Conservation (phyloP, 2,329 filamentous ascomycete species). For the Phaeosphaeria sp. region DNA sequence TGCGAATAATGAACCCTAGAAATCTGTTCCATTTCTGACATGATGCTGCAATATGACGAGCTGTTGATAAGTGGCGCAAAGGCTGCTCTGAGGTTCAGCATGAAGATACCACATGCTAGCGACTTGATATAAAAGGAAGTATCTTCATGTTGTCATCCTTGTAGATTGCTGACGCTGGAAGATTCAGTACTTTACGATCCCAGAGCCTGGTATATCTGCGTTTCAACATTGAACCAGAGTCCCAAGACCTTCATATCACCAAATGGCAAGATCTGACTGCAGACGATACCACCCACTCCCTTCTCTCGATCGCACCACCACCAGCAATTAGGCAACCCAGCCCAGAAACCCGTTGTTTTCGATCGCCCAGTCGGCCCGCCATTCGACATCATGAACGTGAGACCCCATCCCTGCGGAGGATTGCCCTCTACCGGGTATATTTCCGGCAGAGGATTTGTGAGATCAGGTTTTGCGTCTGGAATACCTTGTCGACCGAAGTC, state of each 20-base stretch:
- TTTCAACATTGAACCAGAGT: constrained; percentile 31
- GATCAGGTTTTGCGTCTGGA: constrained; percentile 56
- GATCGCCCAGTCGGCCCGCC: constrained; percentile 30
- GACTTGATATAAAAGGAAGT: neutral
- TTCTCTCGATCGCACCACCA: constrained; percentile 68
- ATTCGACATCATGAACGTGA: constrained; percentile 62
- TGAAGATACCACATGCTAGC: too few species aligned
- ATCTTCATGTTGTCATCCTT: too few species aligned
- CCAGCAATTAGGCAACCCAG: constrained; percentile 65
- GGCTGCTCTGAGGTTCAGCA: neutral
- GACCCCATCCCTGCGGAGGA: constrained; percentile 67
- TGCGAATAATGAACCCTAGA: too few species aligned
- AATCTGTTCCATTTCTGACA: too few species aligned
- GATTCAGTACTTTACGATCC: neutral
- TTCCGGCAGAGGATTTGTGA: constrained; percentile 59
- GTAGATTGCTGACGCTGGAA: neutral
- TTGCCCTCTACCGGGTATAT: constrained; percentile 54
- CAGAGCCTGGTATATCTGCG: constrained; percentile 25
- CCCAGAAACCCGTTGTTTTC: constrained; percentile 60
- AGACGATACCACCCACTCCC: constrained; percentile 56
- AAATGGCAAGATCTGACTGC: constrained; percentile 39
- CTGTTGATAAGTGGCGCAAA: neutral
- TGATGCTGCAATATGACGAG: too few species aligned
- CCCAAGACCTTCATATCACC: constrained; percentile 32
- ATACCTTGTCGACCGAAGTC: constrained; percentile 57